Evolutionary conservation across 2,329 filamentous ascomycete genomes (phyloP), one percentile per base, ranked within the genome.

Genomic region (Fusarium caatingaense): DNA sequence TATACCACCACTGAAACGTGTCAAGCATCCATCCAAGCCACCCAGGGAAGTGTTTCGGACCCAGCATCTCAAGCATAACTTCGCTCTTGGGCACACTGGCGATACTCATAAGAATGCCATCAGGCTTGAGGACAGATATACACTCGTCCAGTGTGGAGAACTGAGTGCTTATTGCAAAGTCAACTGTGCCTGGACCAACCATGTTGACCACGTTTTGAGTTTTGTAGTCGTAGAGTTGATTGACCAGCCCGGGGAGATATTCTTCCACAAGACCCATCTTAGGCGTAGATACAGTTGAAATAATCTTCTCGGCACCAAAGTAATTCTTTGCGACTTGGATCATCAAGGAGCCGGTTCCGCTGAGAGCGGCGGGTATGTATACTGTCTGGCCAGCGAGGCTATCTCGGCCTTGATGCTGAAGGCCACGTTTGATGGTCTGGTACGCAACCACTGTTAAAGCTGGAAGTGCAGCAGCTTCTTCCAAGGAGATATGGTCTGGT

Each of bases 211-310:
- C 74, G 8, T 81, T 76, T 32, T 80, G 72, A 45, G 76, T 82
- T 57, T 78, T 82, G 75, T 88, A 88, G 71, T 88, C 85, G 62
- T 87, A 77, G 27, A 87, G 74, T 65, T 85, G 79, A 73, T 86
- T 85, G 3, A 86, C 82, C 8, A 84, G 76, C 0, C 81, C 83
- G 0, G 82, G 79, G 0, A 85, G 74, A 34, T 78, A 69, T 59
- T 80, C 68, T 44, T 82, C 79, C 0, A 87, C 83, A 23, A 83
- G 77, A 1, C 76, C 64, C 32, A 88, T 60, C 74, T 88, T 88
- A 12, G 80, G 64, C 23, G 85, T 87, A 6, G 86, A 88, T 0
- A 85, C 84, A 0, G 85, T 87, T 0, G 85, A 80, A 47, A 88
- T 83, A 56, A 88, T 77, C 48, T 78, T 81, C 0, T 74, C 74